Evolutionary conservation across 345 rosid genomes (phyloP), one percentile per base, ranked within the genome.

Genomic region (Eucalyptus marginata): DNA sequence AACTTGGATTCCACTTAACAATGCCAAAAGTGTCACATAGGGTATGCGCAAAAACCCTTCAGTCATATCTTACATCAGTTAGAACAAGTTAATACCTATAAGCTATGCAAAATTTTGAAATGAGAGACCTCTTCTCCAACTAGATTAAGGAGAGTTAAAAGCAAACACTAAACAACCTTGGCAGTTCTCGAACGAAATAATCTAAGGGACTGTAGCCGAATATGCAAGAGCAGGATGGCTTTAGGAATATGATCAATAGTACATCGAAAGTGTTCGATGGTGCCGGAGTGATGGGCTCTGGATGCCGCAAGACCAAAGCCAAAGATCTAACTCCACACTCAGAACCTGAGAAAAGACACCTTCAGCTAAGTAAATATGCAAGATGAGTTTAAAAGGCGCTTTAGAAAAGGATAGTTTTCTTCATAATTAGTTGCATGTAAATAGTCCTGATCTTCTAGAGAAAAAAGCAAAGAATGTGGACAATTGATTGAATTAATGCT

Each of bases 291-390:
- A 93, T 29, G 94, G 91, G 58, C 89, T 90, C 86, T 90, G 95
- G 83, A 96, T 91, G 20, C 97, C 97, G 36, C 91, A 91, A 87
- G 97, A 93, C 97, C 97, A 96, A 47, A 96, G 96, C 98, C 98
- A 96, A 87, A 96, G 97, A 93, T 96, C 98, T 92, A 96, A 90
- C 91, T 96, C 97, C 89, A 93, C 92, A 88, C 96, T 95, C 59
- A 93, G 91, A 88, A 95, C 97, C 98, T 96, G 95, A 76, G 87
- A 86, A 88, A 49, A 87, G 59, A 27, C 49, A 58, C 33, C 22
- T 87, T 58, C 44, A 18, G 84, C 43, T 76, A 20, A 20, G 27
- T 8, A 76, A 40, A 76, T 76, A 76, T 20, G 27, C 44, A 76
- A 76, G 84, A 40, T 40, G 16, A 40, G 84, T 20, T 36, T 13